Percentiles rank a stretch among this genome's conserved stretches.
Evolutionary conservation across 176 grass and related monocot genomes (phyloP).

Genomic region (Phragmites australis): DNA sequence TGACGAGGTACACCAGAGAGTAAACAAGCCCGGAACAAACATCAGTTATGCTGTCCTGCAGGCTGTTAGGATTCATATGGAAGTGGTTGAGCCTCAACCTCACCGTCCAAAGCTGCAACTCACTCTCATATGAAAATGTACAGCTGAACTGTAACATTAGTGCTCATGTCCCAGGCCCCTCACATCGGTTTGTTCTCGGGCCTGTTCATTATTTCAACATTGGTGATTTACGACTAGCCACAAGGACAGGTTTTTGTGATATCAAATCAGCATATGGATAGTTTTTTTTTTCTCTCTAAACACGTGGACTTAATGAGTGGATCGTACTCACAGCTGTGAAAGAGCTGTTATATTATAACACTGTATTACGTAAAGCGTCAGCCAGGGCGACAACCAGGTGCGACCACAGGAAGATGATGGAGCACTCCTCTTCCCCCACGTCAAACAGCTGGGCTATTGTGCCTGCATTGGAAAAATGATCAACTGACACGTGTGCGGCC

Average conservation of each 20-base stretch:
- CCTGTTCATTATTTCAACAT: conserved; percentile 18
- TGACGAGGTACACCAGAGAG: conserved; percentile 89
- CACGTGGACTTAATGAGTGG: background rate
- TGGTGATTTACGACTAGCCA: conserved; percentile 20
- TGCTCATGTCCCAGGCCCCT: background rate
- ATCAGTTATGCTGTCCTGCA: conserved; percentile 67
- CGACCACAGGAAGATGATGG: conserved; percentile 63
- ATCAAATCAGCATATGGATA: conserved; percentile 4
- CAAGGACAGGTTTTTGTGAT: background rate
- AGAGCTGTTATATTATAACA: background rate
- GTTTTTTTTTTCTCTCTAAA: background rate
- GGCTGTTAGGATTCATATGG: conserved; percentile 88
- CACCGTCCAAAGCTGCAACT: conserved; percentile 96
- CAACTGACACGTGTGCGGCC: background rate
- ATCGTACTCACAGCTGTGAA: background rate
- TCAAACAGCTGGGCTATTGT: conserved; percentile 65
- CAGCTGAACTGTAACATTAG: conserved; percentile 28
- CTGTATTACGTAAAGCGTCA: conserved; percentile 14
- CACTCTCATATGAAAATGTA: conserved; percentile 64
- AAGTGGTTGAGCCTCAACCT: conserved; percentile 93
- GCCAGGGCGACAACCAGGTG: conserved; percentile 55
- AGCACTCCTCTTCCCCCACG: conserved; percentile 57
- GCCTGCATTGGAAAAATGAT: conserved; percentile 26
- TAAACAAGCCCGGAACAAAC: conserved; percentile 67
- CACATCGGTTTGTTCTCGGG: background rate